Evolutionary conservation across 306 rosid genomes (phyloP), one percentile per base, ranked within the genome.

Genomic region (Geum urbanum): DNA sequence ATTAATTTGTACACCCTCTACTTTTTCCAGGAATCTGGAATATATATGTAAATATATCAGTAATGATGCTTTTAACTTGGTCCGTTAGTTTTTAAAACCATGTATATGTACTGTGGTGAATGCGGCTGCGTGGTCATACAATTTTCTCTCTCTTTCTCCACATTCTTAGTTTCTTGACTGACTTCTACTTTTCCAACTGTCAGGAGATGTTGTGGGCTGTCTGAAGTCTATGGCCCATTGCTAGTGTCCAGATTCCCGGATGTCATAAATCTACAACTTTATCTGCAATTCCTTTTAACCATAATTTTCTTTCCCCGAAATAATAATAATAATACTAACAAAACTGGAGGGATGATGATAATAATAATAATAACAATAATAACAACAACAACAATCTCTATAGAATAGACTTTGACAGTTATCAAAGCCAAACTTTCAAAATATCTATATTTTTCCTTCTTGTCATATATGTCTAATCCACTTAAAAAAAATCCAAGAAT

Each of bases 1-100:
- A 79, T 72, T 80, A 74, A 63, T 70, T 72, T 83, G 81, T 76
- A 81, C 72, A 81, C 80, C 69, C 69, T 61, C 18, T 71, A 52
- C 76, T 71, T 83, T 74, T 55, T 47, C 69, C 74, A 78, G 4
- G 20, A 66, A 62, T 67, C 51, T 55, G 67, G 50, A 76, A 67
- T 51, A 67, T 53, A 63, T 77, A 70, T 77, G 79, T 81, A 84
- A 77, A 78, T 84, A 80, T 67, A 73, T 49, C 9, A 16, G 75
- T 59, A 67, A 63, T 35, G 75, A 56, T 80, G 59, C 49, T 43
- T 37, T 37, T 62, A 72, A 14, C 19, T 41, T 46, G 27, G 62
- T 58, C 74, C 37, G 43, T 27, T 71, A 10, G 67, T 37, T 62
- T 69, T 4, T 53, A 9, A 41, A 53, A 43, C 20, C 41, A 54